Evolutionary conservation across 2,329 filamentous ascomycete species (phyloP).

Genomic region (Thyridium curvatum): DNA sequence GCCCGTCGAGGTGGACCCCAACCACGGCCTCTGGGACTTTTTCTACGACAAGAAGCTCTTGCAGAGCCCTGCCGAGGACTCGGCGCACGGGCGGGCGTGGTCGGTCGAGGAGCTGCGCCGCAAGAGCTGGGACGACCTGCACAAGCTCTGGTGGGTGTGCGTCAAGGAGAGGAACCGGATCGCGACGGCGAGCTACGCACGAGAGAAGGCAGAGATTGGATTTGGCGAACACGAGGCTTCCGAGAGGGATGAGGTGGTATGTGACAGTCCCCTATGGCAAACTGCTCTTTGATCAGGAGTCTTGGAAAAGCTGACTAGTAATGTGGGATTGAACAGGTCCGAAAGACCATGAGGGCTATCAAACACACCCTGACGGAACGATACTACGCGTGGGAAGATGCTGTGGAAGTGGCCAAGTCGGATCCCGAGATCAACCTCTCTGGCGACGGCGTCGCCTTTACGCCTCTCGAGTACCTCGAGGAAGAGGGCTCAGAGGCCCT

Average conservation of each 20-base stretch:
- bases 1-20: constrained; percentile 52
- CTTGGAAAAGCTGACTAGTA: constrained; percentile 4
- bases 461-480: constrained; percentile 31
- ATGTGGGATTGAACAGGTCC: constrained; percentile 47
- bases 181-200: constrained; percentile 68
- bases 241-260: constrained; percentile 59
- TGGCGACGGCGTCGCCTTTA: constrained; percentile 41
- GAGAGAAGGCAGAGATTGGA: constrained; percentile 58
- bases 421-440: constrained; percentile 63
- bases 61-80: constrained; percentile 63
- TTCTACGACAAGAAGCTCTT: constrained; percentile 69
- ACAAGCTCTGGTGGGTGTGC: constrained; percentile 91
- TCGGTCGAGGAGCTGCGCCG: constrained; percentile 74
- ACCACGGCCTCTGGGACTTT: constrained; percentile 91
- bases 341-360: constrained; percentile 72
- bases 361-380: constrained; percentile 82
- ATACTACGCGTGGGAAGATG: constrained; percentile 82
- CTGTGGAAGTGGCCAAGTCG: constrained; percentile 54
- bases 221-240: constrained; percentile 67
- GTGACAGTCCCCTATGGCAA: constrained; percentile 25
- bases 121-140: constrained; percentile 92
- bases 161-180: constrained; percentile 86
- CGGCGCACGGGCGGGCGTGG: constrained; percentile 76
- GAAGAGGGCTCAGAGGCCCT: constrained; percentile 24
- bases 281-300: not conserved